Conservation (phyloP, 2,329 filamentous ascomycete species). For the Neofusicoccum ribis region DNA sequence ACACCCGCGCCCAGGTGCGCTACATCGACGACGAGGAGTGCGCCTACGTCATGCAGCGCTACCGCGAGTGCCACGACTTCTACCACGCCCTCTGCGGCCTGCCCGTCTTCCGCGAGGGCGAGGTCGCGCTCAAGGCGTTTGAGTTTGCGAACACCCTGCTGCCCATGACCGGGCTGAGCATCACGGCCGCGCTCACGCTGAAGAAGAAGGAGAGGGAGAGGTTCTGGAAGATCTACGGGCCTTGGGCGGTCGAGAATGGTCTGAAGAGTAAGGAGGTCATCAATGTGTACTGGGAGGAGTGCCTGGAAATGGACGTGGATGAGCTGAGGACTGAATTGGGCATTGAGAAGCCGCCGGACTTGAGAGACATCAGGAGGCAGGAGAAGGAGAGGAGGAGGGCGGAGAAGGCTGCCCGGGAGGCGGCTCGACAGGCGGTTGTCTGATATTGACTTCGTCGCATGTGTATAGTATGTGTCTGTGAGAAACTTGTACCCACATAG, state of each 20-base stretch:
- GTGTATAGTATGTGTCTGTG: background rate
- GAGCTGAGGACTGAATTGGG: constrained; percentile 73
- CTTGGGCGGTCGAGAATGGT: constrained; percentile 89
- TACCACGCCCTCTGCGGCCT: constrained; percentile 93
- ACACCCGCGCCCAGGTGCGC: constrained; percentile 77
- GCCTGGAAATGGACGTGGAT: constrained; percentile 79
- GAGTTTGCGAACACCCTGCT: constrained; percentile 93
- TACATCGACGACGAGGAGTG: constrained; percentile 96
- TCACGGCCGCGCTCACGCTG: constrained; percentile 68
- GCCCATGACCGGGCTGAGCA: constrained; percentile 89
- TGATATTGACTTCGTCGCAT: background rate
- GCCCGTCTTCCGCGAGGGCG: constrained; percentile 89
- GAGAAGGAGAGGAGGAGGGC: constrained; percentile 69
- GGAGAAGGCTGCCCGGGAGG: constrained; percentile 54
- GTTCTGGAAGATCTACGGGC: constrained; percentile 75
- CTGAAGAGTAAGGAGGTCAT: constrained; percentile 76
- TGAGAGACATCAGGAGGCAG: constrained; percentile 72
- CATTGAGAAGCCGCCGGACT: constrained; percentile 85
- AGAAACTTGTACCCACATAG: background rate
- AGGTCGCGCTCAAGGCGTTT: constrained; percentile 96
- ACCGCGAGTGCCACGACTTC: constrained; percentile 96
- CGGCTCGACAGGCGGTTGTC: background rate
- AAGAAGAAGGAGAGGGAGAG: constrained; percentile 64
- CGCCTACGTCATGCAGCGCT: constrained; percentile 97
- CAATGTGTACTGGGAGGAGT: constrained; percentile 97